Evolutionary conservation across 2,329 filamentous ascomycete species (phyloP), one percentile per base, ranked within the genome.

Genomic region (Tolypocladium ophioglossoides): DNA sequence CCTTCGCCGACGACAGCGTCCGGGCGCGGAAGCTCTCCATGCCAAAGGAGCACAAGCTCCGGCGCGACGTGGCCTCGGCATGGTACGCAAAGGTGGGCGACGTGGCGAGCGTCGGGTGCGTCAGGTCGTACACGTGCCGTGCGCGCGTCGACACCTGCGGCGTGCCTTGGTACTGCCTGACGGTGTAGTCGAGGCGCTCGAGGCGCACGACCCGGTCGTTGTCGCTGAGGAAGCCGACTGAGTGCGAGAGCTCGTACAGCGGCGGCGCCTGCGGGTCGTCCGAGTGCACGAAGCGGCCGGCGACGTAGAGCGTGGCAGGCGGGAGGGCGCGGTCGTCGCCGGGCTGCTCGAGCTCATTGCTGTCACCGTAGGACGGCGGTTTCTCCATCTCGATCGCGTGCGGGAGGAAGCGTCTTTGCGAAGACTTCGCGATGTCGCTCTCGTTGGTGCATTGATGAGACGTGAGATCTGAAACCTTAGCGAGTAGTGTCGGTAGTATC

Each of bases 161-260:
- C 20, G 52, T 44, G 22, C 63, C 64, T 30, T 56, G 32, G 27
- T 52, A 52, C n/a, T 51, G 57, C 49, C 61, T 64, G 52, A 68
- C 53, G 8, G 54, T 54, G 52, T 63, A 57, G 52, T 71, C 65
- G n/a, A 72, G 56, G 9, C 67, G 63, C 50, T 66, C 60, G 38
- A 72, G 54, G 46, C 59, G 58, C 7, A 72, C 64, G 41, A 52
- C 64, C 18, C 63, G 63, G 52, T 70, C 64, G 16, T 62, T 60
- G 39, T 70, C 66, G 35, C 61, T 61, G 11, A 72, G 60, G 44
- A 65, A 68, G 35, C 58, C 64, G 14, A 70, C 60, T 7, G 63
- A 63, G 53, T 70, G 67, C 1, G 70, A 70, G 54, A 70, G 64
- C 41, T 72, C 69, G 56, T 70, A 72, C 14, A 69, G 59, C 1